phyloP scores from a whole-genome alignment of 148 eudicot species.

The Rhododendron ovatum region DNA sequence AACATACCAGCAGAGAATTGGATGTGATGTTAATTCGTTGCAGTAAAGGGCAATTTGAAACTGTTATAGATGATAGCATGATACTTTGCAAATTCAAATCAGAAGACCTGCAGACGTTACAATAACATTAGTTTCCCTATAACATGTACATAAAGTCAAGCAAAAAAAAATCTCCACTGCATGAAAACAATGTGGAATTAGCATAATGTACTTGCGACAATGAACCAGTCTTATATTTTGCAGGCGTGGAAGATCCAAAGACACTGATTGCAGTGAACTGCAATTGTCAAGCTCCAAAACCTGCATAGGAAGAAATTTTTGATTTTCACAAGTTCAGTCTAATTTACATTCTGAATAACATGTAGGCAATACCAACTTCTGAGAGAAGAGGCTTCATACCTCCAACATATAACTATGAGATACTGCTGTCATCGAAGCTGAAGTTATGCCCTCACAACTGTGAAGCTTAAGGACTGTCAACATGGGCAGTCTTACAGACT shows the following conservation, averaged over 20 bases:
- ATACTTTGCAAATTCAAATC: conserved; percentile 64
- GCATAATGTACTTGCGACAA: conserved; percentile 76
- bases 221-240: conserved; percentile 78
- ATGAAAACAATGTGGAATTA: neutral
- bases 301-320: conserved; percentile 27
- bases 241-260: conserved; percentile 76
- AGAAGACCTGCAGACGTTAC: conserved; percentile 52
- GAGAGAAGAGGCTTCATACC: conserved; percentile 35
- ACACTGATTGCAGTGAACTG: conserved; percentile 74
- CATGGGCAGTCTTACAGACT: conserved; percentile 79
- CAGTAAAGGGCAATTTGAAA: conserved; percentile 84
- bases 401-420: conserved; percentile 67
- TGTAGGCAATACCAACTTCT: neutral
- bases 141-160: neutral
- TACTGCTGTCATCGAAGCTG: conserved; percentile 91
- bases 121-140: neutral
- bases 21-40: conserved; percentile 77
- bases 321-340: neutral
- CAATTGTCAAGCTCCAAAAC: conserved; percentile 90
- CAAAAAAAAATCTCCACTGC: neutral
- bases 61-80: conserved; percentile 66
- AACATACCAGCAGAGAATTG: conserved; percentile 62
- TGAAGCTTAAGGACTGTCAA: conserved; percentile 87
- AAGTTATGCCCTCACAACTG: conserved; percentile 95
- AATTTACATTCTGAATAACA: neutral